Base-by-base conservation (phyloP, 371 early-diverging fungal species). In the Mucor velutinosus region DNA sequence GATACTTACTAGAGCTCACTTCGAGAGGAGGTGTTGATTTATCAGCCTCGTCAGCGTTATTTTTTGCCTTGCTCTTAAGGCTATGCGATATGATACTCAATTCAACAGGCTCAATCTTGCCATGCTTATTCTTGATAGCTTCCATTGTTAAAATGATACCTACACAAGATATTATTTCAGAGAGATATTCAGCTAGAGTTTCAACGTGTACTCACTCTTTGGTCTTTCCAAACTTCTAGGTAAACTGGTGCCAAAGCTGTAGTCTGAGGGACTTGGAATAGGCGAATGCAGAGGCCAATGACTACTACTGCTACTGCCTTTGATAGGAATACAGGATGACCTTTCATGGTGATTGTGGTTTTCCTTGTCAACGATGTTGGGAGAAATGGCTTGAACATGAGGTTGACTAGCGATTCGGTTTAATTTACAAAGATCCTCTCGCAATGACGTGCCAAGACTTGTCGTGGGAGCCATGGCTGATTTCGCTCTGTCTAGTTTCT, bases 281-380 rank as follows among this genome's bases (percentile, higher is more conserved):
- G 75, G 75, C 27, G 74, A 67, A 25, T 66, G 58, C 0, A 55
- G 10, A 12, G 64, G 32, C 35, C 58, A 60, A 58, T 45, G 15
- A 0, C 14, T 37, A 11, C 21, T 49, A 14, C 23, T 49, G 10
- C 10, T 51, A 23, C 12, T 14, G 21, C 51, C 25, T 14, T 43
- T 62, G 33, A 62, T 62, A 7, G 62, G 62, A 8, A 62, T 62
- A 0, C 51, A 49, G 6, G 62, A 62, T 1, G 62, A 62, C 7
- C 62, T 47, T 49, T 47, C 51, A 62, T 62, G 30, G 7, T 61
- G 67, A 21, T 61, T 30, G 17, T 61, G 67, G 3, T 60, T 60
- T 17, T 67, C 62, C 93, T 71, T 96, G 93, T 62, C 56, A 1
- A 49, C 47, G 6, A 56, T 43, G 19, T 27, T 63, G 11, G 75